Percentiles rank a stretch among this genome's conserved stretches.
Evolutionary conservation across 208 protist genomes (phyloP).

Genomic region (Leishmania lainsoni): DNA sequence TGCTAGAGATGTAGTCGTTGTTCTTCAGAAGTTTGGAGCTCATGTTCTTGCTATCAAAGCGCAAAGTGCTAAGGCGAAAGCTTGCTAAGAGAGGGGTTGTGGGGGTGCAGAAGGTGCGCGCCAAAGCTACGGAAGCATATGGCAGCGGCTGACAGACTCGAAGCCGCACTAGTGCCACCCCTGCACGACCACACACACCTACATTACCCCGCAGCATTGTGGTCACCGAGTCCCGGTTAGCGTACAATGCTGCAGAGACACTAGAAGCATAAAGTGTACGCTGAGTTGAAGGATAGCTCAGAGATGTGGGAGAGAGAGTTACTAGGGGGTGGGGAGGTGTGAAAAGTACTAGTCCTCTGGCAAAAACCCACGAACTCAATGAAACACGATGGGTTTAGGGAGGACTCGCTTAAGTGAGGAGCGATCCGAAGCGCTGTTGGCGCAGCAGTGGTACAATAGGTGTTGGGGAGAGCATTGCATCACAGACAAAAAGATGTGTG

Average conservation of each 20-base stretch:
- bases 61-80: neutral
- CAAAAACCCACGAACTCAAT: neutral
- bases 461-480: neutral
- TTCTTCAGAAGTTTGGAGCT: neutral
- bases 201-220: slow-evolving; percentile 1
- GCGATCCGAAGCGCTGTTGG: neutral
- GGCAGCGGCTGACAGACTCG: neutral
- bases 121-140: neutral
- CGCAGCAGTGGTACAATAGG: neutral
- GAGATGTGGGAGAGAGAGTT: neutral
- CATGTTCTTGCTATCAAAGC: neutral
- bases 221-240: neutral
- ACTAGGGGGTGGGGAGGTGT: neutral
- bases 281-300: neutral
- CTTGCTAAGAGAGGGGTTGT: slow-evolving; percentile 6
- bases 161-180: neutral
- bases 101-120: slow-evolving; percentile 7
- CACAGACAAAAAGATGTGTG: neutral
- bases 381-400: neutral
- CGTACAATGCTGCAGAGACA: neutral
- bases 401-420: neutral
- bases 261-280: neutral
- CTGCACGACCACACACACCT: slow-evolving; percentile 3
- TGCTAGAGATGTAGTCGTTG: neutral
- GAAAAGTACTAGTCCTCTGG: neutral